Percentiles rank a stretch among this genome's conserved stretches.
phyloP scores from a whole-genome alignment of 148 eudicot genomes.

The Tetragonia tetragonoides region DNA sequence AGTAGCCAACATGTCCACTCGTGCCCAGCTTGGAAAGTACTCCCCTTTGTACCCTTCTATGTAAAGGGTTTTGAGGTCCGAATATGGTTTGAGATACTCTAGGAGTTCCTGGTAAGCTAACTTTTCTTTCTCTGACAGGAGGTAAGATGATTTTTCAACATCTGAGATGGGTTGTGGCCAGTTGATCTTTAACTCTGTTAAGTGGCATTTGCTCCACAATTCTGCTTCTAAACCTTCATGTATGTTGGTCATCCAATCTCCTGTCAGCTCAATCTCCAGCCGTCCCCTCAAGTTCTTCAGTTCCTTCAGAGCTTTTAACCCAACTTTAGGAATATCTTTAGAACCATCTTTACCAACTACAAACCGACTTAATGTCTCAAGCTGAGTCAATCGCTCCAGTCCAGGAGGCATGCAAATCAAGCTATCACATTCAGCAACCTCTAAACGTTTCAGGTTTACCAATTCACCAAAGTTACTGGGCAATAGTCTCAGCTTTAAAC shows the following conservation, averaged over 20 bases:
- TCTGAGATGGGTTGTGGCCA: slow-evolving; percentile 17
- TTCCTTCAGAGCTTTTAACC: slow-evolving; percentile 13
- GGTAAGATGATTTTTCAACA: background rate
- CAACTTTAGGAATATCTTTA: background rate
- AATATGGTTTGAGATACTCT: slow-evolving; percentile 20
- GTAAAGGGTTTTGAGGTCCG: slow-evolving; percentile 16
- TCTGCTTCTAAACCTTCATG: slow-evolving; percentile 9
- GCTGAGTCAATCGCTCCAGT: slow-evolving; percentile 20
- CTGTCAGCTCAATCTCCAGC: slow-evolving; percentile 24
- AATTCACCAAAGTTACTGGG: slow-evolving; percentile 2
- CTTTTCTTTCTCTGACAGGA: background rate
- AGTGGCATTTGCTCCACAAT: background rate
- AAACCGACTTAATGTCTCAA: slow-evolving; percentile 21
- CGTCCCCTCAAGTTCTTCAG: slow-evolving; percentile 17
- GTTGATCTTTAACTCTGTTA: slow-evolving; percentile 17
- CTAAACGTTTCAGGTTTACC: slow-evolving; percentile 22
- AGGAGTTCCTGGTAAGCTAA: background rate
- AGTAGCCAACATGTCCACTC: slow-evolving; percentile 7
- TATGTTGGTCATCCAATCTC: slow-evolving; percentile 19
- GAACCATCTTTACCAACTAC: slow-evolving; percentile 16
- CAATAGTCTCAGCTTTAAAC: slow-evolving; percentile 15
- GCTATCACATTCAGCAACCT: slow-evolving; percentile 28
- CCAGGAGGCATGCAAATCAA: slow-evolving; percentile 27
- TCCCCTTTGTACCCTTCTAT: slow-evolving; percentile 33
- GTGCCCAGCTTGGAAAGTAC: slow-evolving; percentile 30